phyloP scores from a whole-genome alignment of 1,139 yeast species.

The Diutina catenulata region DNA sequence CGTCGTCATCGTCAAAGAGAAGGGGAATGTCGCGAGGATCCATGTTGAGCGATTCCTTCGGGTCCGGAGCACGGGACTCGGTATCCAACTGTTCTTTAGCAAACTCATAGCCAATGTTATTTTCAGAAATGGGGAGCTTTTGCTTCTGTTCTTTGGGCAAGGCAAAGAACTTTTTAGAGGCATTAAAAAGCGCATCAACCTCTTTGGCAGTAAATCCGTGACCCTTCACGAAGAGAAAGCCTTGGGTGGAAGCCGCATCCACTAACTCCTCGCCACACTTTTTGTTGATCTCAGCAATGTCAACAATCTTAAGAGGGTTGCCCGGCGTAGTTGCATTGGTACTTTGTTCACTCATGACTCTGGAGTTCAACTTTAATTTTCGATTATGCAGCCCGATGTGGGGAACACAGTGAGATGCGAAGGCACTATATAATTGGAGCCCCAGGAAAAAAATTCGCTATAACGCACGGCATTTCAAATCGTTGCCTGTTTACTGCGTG shows the following conservation, averaged over 20 bases:
- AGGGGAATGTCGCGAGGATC: slow-evolving; percentile 24
- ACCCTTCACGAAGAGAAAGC: slow-evolving; percentile 65
- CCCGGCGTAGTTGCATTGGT: too few relatives aligned
- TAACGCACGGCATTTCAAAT: too few relatives aligned
- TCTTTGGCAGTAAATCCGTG: slow-evolving; percentile 52
- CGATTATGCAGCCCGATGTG: too few relatives aligned
- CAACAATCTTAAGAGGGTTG: slow-evolving; percentile 41
- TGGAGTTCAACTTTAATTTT: too few relatives aligned
- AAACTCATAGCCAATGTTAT: slow-evolving; percentile 51
- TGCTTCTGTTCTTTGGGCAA: slow-evolving; percentile 38
- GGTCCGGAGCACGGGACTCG: slow-evolving; percentile 39
- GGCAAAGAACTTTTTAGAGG: slow-evolving; percentile 46
- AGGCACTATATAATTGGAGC: too few relatives aligned
- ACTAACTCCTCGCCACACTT: slow-evolving; percentile 40
- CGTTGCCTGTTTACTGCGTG: too few relatives aligned
- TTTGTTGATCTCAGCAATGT: slow-evolving; percentile 34
- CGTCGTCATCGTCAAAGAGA: slow-evolving; percentile 25
- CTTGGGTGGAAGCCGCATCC: slow-evolving; percentile 56
- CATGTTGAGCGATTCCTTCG: slow-evolving; percentile 48
- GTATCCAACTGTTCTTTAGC: slow-evolving; percentile 53
- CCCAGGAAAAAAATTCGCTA: too few relatives aligned
- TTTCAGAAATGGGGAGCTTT: slow-evolving; percentile 31
- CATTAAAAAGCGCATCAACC: slow-evolving; percentile 39
- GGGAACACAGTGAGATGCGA: too few relatives aligned
- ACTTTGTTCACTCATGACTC: too few relatives aligned